Conservation (phyloP, 129 eudicot species). For the Flaveria bidentis region DNA sequence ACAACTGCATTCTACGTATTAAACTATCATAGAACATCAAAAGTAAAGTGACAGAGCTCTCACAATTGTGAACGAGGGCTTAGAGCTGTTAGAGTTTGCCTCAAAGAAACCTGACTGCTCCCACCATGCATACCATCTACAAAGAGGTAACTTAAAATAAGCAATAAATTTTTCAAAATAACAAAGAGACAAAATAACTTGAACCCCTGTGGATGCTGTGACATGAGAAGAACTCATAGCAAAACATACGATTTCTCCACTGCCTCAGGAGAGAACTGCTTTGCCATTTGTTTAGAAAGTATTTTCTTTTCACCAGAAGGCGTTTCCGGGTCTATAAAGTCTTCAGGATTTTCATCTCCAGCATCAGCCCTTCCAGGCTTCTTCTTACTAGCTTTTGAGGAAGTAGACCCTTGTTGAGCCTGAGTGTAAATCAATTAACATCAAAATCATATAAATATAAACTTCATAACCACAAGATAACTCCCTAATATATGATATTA, state of each 20-base stretch:
- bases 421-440: conserved; percentile 19
- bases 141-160: not conserved
- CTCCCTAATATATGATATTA: conserved; percentile 3
- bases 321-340: conserved; percentile 87
- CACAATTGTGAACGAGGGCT: conserved; percentile 81
- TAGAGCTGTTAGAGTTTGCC: conserved; percentile 80
- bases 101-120: conserved; percentile 78
- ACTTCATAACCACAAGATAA: not conserved
- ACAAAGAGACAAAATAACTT: not conserved
- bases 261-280: conserved; percentile 66
- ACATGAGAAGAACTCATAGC: not conserved
- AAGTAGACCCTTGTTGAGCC: conserved; percentile 65
- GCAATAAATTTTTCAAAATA: not conserved
- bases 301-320: conserved; percentile 81
- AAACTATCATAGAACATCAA: not conserved
- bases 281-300: conserved; percentile 79
- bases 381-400: conserved; percentile 59
- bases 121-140: conserved; percentile 98
- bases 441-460: not conserved
- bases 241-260: conserved; percentile 88
- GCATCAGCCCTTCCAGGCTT: conserved; percentile 58
- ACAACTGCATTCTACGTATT: not conserved
- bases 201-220: not conserved
- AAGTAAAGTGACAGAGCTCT: conserved; percentile 44
- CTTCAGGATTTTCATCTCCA: conserved; percentile 67